phyloP scores from a whole-genome alignment of 306 rosid genomes.

The Cajanus cajan region DNA sequence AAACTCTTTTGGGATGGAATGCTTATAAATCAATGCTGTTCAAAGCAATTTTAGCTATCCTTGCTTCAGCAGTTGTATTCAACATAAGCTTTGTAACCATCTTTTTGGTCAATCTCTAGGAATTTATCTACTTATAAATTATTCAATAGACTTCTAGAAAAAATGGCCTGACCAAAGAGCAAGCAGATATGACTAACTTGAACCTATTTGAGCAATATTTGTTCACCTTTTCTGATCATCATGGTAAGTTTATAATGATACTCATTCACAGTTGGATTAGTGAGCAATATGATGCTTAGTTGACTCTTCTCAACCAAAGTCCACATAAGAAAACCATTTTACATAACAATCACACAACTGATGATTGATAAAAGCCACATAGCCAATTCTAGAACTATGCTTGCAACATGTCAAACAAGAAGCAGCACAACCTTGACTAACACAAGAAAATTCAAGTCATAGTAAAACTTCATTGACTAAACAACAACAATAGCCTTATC shows the following conservation, averaged over 20 bases:
- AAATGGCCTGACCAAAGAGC: not conserved
- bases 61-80: conserved; percentile 6
- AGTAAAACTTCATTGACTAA: conserved; percentile 12
- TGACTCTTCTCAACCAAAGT: not conserved
- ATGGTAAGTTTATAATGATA: not conserved
- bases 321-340: not conserved
- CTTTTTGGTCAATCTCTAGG: not conserved
- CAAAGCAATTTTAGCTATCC: not conserved
- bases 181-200: not conserved
- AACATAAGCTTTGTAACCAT: not conserved
- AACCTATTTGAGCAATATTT: not conserved
- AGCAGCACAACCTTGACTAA: not conserved
- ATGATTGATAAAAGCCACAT: not conserved
- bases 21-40: not conserved
- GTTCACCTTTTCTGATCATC: not conserved
- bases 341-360: not conserved
- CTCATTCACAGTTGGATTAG: not conserved
- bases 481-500: not conserved
- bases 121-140: not conserved
- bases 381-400: not conserved
- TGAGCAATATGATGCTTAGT: conserved; percentile 10
- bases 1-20: not conserved
- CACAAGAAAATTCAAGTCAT: not conserved
- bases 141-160: not conserved
- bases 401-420: conserved; percentile 7